Conservation (phyloP, 2,329 filamentous ascomycete genomes). For the Ophiosphaerella herpotricha region DNA sequence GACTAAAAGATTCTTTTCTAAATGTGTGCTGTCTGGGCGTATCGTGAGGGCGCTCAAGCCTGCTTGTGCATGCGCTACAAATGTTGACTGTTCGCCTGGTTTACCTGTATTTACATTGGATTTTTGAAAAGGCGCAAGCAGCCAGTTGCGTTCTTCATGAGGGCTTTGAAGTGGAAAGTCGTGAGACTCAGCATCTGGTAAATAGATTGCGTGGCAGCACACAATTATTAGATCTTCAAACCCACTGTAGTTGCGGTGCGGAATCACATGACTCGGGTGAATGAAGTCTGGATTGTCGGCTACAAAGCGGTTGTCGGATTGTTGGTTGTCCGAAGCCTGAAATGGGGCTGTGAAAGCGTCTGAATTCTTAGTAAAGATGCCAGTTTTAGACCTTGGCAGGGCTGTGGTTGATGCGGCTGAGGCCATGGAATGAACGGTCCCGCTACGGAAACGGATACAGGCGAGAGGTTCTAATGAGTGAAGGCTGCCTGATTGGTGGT, state of each 20-base stretch:
- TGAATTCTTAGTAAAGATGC: constrained; percentile 9
- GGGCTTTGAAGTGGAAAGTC: constrained; percentile 36
- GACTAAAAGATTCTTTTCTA: constrained; percentile 56
- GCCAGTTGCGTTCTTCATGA: constrained; percentile 54
- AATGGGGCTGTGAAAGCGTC: constrained; percentile 11
- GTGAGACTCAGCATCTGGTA: constrained; percentile 31
- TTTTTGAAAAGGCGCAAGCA: constrained; percentile 75
- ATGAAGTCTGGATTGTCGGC: constrained; percentile 25
- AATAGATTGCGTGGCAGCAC: constrained; percentile 83
- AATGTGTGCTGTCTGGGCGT: constrained; percentile 48
- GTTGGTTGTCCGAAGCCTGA: constrained; percentile 5
- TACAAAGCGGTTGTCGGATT: constrained; percentile 3
- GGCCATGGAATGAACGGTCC: constrained; percentile 21
- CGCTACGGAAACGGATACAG: not conserved
- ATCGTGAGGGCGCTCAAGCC: constrained; percentile 61
- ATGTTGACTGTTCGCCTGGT: constrained; percentile 75
- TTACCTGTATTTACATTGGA: constrained; percentile 45
- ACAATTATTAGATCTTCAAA: constrained; percentile 69
- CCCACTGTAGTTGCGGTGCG: constrained; percentile 28
- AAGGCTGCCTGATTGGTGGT: no score
- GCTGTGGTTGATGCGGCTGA: constrained; percentile 34
- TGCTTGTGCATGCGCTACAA: constrained; percentile 72
- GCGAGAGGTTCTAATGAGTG: not conserved
- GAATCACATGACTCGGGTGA: constrained; percentile 36
- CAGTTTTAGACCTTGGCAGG: constrained; percentile 39